phyloP scores from a whole-genome alignment of 78 protist species.

The Dictyostelium capitatum region DNA sequence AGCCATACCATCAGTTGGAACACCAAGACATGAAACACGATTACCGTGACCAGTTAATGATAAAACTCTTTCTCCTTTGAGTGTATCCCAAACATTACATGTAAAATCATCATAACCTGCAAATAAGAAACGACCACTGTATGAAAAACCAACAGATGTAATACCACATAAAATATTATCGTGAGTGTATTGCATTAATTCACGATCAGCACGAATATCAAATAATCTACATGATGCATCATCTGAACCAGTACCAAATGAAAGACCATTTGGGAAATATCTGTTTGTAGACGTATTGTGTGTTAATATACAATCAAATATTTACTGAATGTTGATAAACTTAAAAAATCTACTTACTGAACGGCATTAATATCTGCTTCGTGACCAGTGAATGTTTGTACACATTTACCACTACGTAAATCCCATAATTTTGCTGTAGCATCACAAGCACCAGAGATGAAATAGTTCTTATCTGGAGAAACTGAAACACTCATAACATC shows the following conservation, averaged over 20 bases:
- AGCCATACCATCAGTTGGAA: slow-evolving; percentile 96
- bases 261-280: slow-evolving; percentile 89
- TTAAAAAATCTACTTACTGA: slow-evolving; percentile 16
- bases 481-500: slow-evolving; percentile 95
- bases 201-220: slow-evolving; percentile 97
- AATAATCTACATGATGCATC: slow-evolving; percentile 97
- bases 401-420: slow-evolving; percentile 89
- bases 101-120: slow-evolving; percentile 91
- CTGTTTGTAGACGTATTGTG: background rate
- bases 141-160: slow-evolving; percentile 95
- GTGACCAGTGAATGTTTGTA: slow-evolving; percentile 97
- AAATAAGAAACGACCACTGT: slow-evolving; percentile 85
- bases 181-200: slow-evolving; percentile 90
- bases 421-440: slow-evolving; percentile 96
- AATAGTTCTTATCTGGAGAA: slow-evolving; percentile 87
- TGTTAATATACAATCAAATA: no score
- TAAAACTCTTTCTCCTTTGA: slow-evolving; percentile 90
- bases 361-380: slow-evolving; percentile 97
- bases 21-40: slow-evolving; percentile 97
- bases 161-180: slow-evolving; percentile 93
- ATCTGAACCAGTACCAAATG: slow-evolving; percentile 98
- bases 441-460: slow-evolving; percentile 96
- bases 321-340: no score
- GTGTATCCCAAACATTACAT: slow-evolving; percentile 97
- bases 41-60: slow-evolving; percentile 94